Percentiles rank a stretch among this genome's conserved stretches.
These are phyloP conservation scores for Torulaspora microellipsoides DNA, from an alignment of 805 yeast genomes.

Conservation along the genomic window DNA sequence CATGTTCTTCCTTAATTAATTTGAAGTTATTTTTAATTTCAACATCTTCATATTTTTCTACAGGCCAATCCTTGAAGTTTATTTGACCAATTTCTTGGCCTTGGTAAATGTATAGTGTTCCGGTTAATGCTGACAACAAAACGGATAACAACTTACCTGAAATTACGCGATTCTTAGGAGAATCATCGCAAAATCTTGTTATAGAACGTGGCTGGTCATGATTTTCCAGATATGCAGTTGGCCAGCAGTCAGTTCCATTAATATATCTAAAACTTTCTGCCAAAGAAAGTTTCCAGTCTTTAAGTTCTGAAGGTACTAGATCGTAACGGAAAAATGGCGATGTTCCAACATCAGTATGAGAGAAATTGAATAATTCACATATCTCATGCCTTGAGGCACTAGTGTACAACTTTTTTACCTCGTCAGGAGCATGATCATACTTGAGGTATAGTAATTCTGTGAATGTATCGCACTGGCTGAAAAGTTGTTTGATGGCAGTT, in stretches of 20 bases:
- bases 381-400: constrained; percentile 37
- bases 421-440: constrained; percentile 39
- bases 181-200: constrained; percentile 47
- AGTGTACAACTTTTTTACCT: constrained; percentile 42
- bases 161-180: constrained; percentile 33
- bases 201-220: constrained; percentile 56
- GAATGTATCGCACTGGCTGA: too few species aligned
- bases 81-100: constrained; percentile 60
- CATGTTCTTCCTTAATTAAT: constrained; percentile 28
- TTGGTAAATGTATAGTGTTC: constrained; percentile 54
- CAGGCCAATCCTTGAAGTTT: constrained; percentile 44
- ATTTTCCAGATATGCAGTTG: constrained; percentile 51
- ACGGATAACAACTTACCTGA: constrained; percentile 48
- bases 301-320: constrained; percentile 33
- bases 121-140: constrained; percentile 45
- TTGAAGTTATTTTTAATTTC: constrained; percentile 42
- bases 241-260: constrained; percentile 53
- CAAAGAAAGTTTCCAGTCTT: constrained; percentile 42
- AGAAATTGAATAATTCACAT: constrained; percentile 40
- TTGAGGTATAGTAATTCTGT: too few species aligned
- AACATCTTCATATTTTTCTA: constrained; percentile 49
- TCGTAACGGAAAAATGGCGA: constrained; percentile 36
- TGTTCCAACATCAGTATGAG: constrained; percentile 38
- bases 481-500: too few species aligned
- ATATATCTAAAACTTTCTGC: constrained; percentile 36